Evolutionary conservation across 129 eudicot species (phyloP), one percentile per base, ranked within the genome.

Genomic region (Flaveria bidentis): DNA sequence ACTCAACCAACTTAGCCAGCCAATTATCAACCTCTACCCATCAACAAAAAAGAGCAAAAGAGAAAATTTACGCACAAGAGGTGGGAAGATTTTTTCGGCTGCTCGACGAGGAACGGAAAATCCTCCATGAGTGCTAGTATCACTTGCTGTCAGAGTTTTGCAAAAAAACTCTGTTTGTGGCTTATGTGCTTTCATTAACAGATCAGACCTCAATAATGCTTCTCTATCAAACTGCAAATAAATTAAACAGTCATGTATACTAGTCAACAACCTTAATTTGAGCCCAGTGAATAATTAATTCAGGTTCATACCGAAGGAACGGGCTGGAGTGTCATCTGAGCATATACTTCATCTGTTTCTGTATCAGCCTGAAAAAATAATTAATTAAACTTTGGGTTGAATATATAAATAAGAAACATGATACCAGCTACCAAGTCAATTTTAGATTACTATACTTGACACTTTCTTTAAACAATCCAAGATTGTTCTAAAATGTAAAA

Each of bases 41-140:
- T n/a, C 33, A 47, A 41, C 5, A 41, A 57, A 57, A 60, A 1
- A 26, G n/a, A 0, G 15, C 15, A 9, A 5, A 13, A 36, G 72
- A 76, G 13, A 36, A 77, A 15, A 26, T 51, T 55, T 42, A 30
- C 91, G 74, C 80, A 95, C 99, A 74, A 95, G 89, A 58, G 92
- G 84, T 50, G 99, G 99, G 80, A 95, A 95, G 63, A 89, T 89
- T 50, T 91, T 94, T 71, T 95, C 99, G 45, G 99, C 99, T 76
- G 99, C 91, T 68, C 99, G 93, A 1, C 99, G 99, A 73, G 99
- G 99, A 13, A 95, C 99, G 33, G 99, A 95, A 76, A 95, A 95
- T 72, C 99, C 99, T 25, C 99, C 99, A 80, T 95, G 99, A 25
- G 99, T 91, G 84, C 99, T 94, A 7, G 99, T 94, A 71, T 93